Evolutionary conservation across 2,329 filamentous ascomycete genomes (phyloP).

Genomic region (Lasiodiplodia citricola): DNA sequence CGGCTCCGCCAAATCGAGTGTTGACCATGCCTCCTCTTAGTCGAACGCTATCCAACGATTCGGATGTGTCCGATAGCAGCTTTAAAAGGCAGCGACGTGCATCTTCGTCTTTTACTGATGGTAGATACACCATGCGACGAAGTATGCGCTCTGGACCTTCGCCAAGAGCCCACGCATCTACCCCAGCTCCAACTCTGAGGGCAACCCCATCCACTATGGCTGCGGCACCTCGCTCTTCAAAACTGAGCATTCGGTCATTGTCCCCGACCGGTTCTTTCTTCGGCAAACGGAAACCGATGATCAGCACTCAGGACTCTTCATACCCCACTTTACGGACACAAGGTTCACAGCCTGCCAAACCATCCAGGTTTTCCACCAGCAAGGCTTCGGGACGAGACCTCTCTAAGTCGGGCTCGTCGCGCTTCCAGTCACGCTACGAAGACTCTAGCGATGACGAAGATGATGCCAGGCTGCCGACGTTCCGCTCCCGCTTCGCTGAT

Average conservation of each 20-base stretch:
- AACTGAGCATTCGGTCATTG: conserved; percentile 72
- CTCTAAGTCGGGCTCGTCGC: conserved; percentile 13
- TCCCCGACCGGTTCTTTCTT: conserved; percentile 68
- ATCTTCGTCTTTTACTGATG: conserved; percentile 45
- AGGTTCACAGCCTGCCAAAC: background rate
- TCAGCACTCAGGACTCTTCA: conserved; percentile 28
- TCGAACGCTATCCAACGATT: conserved; percentile 44
- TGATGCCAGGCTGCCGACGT: conserved; percentile 40
- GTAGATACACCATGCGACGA: conserved; percentile 67
- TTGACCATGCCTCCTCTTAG: conserved; percentile 38
- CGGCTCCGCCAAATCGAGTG: conserved; percentile 28
- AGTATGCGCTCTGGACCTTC: conserved; percentile 68
- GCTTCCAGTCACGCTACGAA: conserved; percentile 61
- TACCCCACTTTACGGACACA: background rate
- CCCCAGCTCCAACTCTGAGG: conserved; percentile 39
- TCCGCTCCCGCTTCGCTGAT: conserved; percentile 56
- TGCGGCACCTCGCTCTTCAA: conserved; percentile 48
- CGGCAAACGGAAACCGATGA: conserved; percentile 30
- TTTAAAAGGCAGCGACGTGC: conserved; percentile 70
- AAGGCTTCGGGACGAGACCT: background rate
- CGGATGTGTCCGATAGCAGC: conserved; percentile 67
- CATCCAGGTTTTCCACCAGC: background rate
- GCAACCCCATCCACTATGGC: conserved; percentile 31
- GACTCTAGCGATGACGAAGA: conserved; percentile 69
- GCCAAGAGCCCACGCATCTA: conserved; percentile 50